phyloP scores from a whole-genome alignment of 139 green algal species.

The Microglena sp. region DNA sequence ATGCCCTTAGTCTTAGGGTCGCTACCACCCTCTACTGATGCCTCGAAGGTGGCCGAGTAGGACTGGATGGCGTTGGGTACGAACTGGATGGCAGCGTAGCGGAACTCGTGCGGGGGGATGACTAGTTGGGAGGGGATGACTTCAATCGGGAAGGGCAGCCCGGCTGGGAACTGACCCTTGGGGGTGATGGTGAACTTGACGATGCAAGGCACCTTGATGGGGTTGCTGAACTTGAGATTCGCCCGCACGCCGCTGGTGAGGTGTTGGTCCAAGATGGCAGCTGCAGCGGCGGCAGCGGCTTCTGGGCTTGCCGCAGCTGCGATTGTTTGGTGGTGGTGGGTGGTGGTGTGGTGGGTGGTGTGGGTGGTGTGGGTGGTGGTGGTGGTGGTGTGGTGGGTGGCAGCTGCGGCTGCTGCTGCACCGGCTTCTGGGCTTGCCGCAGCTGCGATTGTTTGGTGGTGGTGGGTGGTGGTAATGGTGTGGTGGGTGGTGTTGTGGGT shows the following conservation, averaged over 20 bases:
- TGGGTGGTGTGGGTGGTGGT: too few species aligned
- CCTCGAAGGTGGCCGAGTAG: slow-evolving; percentile 58
- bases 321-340: too few species aligned
- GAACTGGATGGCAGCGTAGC: slow-evolving; percentile 40
- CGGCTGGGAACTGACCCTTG: slow-evolving; percentile 8
- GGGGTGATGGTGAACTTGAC: slow-evolving; percentile 63
- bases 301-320: background rate
- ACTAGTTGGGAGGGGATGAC: slow-evolving; percentile 41
- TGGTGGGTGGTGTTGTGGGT: too few species aligned
- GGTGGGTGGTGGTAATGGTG: too few species aligned
- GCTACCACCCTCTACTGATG: slow-evolving; percentile 45
- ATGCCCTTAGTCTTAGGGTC: slow-evolving; percentile 58
- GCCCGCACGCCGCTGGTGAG: slow-evolving; percentile 37
- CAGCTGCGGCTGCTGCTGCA: too few species aligned
- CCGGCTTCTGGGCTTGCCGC: too few species aligned
- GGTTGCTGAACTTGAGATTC: slow-evolving; percentile 72
- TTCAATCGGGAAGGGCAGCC: slow-evolving; percentile 50
- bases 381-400: background rate
- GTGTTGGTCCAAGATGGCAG: slow-evolving; percentile 8
- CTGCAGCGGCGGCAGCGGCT: background rate
- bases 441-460: too few species aligned
- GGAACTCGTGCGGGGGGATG: slow-evolving; percentile 47
- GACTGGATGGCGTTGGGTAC: slow-evolving; percentile 47
- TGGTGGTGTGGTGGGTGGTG: too few species aligned
- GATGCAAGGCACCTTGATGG: slow-evolving; percentile 65